These are phyloP conservation scores for Rosa multiflora DNA, from an alignment of 306 rosid genomes.

Conservation along the genomic window DNA sequence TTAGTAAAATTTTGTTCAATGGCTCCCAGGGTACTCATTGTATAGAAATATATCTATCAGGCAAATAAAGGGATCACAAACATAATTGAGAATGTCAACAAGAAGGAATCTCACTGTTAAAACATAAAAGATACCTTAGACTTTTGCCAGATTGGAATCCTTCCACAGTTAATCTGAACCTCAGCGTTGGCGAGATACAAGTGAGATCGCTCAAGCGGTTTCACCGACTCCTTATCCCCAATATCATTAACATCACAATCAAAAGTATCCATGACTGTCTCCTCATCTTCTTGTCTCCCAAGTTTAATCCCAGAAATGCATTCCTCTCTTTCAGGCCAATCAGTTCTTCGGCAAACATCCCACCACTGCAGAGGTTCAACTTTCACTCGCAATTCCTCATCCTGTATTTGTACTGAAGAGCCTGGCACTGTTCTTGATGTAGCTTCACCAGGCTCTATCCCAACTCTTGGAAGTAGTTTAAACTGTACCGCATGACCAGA, in stretches of 20 bases:
- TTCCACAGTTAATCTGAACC: slow-evolving; percentile 76
- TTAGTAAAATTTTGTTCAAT: slow-evolving; percentile 37
- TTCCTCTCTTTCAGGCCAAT: slow-evolving; percentile 92
- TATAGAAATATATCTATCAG: slow-evolving; percentile 67
- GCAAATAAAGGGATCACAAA: slow-evolving; percentile 27
- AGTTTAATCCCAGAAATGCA: slow-evolving; percentile 44
- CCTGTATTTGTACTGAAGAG: slow-evolving; percentile 65
- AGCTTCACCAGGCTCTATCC: slow-evolving; percentile 63
- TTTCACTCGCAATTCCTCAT: slow-evolving; percentile 80
- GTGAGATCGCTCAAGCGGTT: slow-evolving; percentile 54
- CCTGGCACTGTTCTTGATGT: slow-evolving; percentile 44
- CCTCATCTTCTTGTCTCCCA: slow-evolving; percentile 43
- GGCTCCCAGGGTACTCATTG: slow-evolving; percentile 51
- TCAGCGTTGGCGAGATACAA: slow-evolving; percentile 77
- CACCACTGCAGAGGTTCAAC: slow-evolving; percentile 97
- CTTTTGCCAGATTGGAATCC: slow-evolving; percentile 89
- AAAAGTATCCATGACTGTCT: slow-evolving; percentile 49
- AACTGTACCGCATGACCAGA: slow-evolving; percentile 82
- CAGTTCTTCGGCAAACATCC: slow-evolving; percentile 88
- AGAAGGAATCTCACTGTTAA: slow-evolving; percentile 18
- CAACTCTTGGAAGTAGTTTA: slow-evolving; percentile 66
- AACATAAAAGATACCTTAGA: slow-evolving; percentile 59
- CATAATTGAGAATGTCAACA: slow-evolving; percentile 22
- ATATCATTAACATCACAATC: slow-evolving; percentile 43
- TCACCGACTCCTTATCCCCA: slow-evolving; percentile 42